Percentiles rank a stretch among this genome's conserved stretches.
Evolutionary conservation across 169 alveolate genomes (phyloP).

Genomic region (Babesia caballi): DNA sequence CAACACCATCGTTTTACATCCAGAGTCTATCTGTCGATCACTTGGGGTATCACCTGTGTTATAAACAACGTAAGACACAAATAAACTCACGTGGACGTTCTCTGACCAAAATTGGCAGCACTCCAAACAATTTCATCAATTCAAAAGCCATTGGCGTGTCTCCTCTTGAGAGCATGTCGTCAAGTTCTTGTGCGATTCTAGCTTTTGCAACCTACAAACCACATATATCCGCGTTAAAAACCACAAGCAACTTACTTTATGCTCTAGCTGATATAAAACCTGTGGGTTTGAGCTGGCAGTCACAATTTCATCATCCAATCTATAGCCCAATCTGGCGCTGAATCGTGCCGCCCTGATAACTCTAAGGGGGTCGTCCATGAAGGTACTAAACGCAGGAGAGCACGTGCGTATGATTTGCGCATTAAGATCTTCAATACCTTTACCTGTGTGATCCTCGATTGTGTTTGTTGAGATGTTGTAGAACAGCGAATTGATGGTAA

Average conservation of each 20-base stretch:
- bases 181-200: conserved; percentile 62
- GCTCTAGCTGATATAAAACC: conserved; percentile 23
- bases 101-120: conserved; percentile 21
- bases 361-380: conserved; percentile 97
- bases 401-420: conserved; percentile 92
- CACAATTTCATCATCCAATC: conserved; percentile 25
- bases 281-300: conserved; percentile 27
- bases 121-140: conserved; percentile 4
- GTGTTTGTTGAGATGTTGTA: conserved; percentile 88
- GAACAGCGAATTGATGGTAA: conserved; percentile 95
- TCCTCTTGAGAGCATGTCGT: conserved; percentile 50
- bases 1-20: conserved; percentile 38
- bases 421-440: conserved; percentile 89
- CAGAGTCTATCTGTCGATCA: conserved; percentile 22
- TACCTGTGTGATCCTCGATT: conserved; percentile 94
- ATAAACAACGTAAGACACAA: not conserved
- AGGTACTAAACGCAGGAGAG: conserved; percentile 87
- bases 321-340: conserved; percentile 47
- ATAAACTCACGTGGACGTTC: conserved; percentile 1
- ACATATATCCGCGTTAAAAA: not conserved
- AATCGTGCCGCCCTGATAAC: conserved; percentile 95
- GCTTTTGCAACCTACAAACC: conserved; percentile 47
- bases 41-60: conserved; percentile 18
- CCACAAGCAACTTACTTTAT: conserved; percentile 31
- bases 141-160: conserved; percentile 41